phyloP scores from a whole-genome alignment of 352 stramenopile species.

The Thalassiosira delicatula region DNA sequence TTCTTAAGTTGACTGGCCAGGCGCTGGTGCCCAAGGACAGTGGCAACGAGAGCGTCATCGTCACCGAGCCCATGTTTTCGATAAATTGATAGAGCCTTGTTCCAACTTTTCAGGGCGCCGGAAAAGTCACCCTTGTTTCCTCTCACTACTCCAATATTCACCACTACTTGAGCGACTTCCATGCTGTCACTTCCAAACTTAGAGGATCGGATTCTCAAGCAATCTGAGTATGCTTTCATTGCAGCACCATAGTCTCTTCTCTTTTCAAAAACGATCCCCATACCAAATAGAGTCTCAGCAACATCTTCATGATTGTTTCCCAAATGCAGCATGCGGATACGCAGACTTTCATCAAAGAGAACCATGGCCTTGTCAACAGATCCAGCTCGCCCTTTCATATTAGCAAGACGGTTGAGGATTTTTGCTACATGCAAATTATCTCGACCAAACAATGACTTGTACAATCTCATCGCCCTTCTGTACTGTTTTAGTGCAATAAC shows the following conservation, averaged over 20 bases:
- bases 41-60: slow-evolving; percentile 65
- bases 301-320: slow-evolving; percentile 72
- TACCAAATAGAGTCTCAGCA: slow-evolving; percentile 70
- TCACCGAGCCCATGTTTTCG: slow-evolving; percentile 66
- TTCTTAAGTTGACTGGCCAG: slow-evolving; percentile 58
- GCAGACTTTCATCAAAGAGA: slow-evolving; percentile 74
- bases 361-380: slow-evolving; percentile 74
- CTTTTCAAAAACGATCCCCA: slow-evolving; percentile 63
- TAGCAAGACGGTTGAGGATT: slow-evolving; percentile 69
- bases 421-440: slow-evolving; percentile 65
- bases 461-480: slow-evolving; percentile 62
- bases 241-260: slow-evolving; percentile 65
- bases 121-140: slow-evolving; percentile 71
- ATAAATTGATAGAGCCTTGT: slow-evolving; percentile 75
- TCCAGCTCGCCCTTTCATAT: slow-evolving; percentile 70
- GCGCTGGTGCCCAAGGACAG: slow-evolving; percentile 63
- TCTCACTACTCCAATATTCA: slow-evolving; percentile 74
- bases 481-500: slow-evolving; percentile 67
- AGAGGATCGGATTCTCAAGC: slow-evolving; percentile 67
- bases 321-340: slow-evolving; percentile 73
- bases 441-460: slow-evolving; percentile 66
- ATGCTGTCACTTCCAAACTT: slow-evolving; percentile 68
- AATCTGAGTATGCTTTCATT: slow-evolving; percentile 74
- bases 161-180: slow-evolving; percentile 74
- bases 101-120: slow-evolving; percentile 70